phyloP scores from a whole-genome alignment of 768 basidiomycete genomes.

The Russula sp. region DNA sequence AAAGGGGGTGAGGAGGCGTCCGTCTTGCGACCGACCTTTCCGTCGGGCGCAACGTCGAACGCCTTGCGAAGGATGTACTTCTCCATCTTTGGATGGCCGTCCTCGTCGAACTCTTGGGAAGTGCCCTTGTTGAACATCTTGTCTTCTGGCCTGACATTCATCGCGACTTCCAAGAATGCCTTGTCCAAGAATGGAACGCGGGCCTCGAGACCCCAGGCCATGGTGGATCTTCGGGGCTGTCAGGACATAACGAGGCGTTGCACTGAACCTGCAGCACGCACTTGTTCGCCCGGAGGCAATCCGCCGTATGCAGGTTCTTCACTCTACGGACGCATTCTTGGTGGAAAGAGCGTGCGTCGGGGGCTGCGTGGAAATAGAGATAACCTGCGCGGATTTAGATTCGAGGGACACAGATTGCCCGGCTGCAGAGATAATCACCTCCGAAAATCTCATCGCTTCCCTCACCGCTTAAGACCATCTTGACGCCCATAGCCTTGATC shows the following conservation, averaged over 20 bases:
- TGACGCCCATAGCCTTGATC: conserved; percentile 99
- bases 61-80: conserved; percentile 98
- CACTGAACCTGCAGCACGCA: conserved; percentile 32
- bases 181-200: conserved; percentile 99
- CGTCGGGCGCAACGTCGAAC: conserved; percentile 80
- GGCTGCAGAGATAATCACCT: conserved; percentile 41
- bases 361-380: conserved; percentile 99
- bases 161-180: conserved; percentile 86
- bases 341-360: conserved; percentile 82
- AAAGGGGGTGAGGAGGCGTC: not conserved
- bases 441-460: conserved; percentile 97
- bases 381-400: conserved; percentile 53
- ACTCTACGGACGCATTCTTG: conserved; percentile 92
- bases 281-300: conserved; percentile 99
- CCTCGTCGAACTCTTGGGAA: conserved; percentile 66
- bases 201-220: conserved; percentile 99
- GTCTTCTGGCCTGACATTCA: conserved; percentile 82
- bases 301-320: conserved; percentile 95
- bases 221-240: conserved; percentile 62
- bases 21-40: conserved; percentile 43
- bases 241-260: not conserved
- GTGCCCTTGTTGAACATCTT: conserved; percentile 89
- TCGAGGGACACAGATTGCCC: conserved; percentile 11
- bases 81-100: conserved; percentile 91
- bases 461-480: conserved; percentile 98